Evolutionary conservation across 2,329 filamentous ascomycete genomes (phyloP).

Genomic region (Fusarium secorum): DNA sequence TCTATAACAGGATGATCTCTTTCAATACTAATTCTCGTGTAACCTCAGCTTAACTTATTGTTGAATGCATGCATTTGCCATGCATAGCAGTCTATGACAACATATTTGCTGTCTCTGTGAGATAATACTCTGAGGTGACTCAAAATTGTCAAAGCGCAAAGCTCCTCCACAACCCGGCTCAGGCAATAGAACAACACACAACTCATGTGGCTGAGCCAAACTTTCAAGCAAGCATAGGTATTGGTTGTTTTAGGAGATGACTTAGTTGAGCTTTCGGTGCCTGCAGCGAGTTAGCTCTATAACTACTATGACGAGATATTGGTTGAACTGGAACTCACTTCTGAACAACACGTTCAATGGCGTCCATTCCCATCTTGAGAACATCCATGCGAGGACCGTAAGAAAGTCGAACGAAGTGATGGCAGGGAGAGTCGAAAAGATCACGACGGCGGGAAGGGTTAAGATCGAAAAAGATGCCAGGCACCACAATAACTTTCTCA

Average conservation of each 20-base stretch:
- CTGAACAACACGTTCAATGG: slow-evolving; percentile 81
- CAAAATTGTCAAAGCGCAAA: not conserved
- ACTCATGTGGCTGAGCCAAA: not conserved
- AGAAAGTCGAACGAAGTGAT: slow-evolving; percentile 86
- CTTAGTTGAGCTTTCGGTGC: slow-evolving; percentile 35
- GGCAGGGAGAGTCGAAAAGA: slow-evolving; percentile 92
- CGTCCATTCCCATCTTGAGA: slow-evolving; percentile 80
- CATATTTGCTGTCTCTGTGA: not conserved
- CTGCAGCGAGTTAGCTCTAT: slow-evolving; percentile 22
- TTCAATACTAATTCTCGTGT: not conserved
- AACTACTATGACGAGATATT: not conserved
- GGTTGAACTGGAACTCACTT: slow-evolving; percentile 59
- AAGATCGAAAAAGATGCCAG: slow-evolving; percentile 96
- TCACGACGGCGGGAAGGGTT: slow-evolving; percentile 91
- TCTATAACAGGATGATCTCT: slow-evolving; percentile 4
- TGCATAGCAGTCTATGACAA: not conserved
- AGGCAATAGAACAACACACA: not conserved
- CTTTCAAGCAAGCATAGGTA: not conserved
- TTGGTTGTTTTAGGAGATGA: not conserved
- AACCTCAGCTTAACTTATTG: not conserved
- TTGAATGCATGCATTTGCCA: not conserved
- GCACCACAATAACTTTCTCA: slow-evolving; percentile 96
- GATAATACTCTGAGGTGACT: not conserved
- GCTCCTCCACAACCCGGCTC: not conserved
- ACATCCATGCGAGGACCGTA: slow-evolving; percentile 86